These are phyloP conservation scores for Dictyostelium purpureum DNA, from an alignment of 78 protist species.

Conservation along the genomic window DNA sequence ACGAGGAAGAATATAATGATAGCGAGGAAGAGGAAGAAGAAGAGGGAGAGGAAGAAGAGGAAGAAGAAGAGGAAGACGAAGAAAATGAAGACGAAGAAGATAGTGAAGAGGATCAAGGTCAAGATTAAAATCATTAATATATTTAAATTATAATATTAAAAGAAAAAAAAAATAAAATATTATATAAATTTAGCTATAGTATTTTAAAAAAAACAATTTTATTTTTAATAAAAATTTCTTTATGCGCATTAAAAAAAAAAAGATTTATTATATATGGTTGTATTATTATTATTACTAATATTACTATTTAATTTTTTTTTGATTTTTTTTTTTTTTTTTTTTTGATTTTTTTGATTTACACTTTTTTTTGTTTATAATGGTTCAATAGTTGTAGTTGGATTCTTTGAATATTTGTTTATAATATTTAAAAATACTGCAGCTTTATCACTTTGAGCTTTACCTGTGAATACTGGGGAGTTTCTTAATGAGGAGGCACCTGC, in stretches of 20 bases:
- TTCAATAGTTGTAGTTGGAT: not conserved
- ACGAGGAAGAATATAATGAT: conserved; percentile 21
- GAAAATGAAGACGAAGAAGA: not conserved
- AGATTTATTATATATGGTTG: not conserved
- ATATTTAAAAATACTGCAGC: conserved; percentile 36
- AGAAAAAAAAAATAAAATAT: not conserved
- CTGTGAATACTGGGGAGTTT: conserved; percentile 45
- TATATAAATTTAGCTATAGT: not conserved
- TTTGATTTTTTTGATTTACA: not conserved
- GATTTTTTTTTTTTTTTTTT: not conserved
- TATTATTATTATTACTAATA: not conserved
- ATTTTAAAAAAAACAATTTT: not conserved
- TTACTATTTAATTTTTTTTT: not conserved
- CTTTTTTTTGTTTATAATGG: not conserved
- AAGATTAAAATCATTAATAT: not conserved
- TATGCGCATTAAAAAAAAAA: not conserved
- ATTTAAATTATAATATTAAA: not conserved
- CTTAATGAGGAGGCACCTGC: conserved; percentile 57
- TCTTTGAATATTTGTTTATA: conserved; percentile 31
- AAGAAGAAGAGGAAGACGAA: not conserved
- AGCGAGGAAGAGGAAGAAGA: conserved; percentile 11
- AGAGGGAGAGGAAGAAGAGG: not conserved
- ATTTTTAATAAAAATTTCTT: not conserved
- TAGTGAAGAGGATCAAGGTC: not conserved
- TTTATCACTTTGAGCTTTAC: conserved; percentile 44